A percentile compares a stretch with the other conserved stretches of the same genome.
Evolutionary conservation across 768 basidiomycete genomes (phyloP).

Genomic region (Suillus variegatus): DNA sequence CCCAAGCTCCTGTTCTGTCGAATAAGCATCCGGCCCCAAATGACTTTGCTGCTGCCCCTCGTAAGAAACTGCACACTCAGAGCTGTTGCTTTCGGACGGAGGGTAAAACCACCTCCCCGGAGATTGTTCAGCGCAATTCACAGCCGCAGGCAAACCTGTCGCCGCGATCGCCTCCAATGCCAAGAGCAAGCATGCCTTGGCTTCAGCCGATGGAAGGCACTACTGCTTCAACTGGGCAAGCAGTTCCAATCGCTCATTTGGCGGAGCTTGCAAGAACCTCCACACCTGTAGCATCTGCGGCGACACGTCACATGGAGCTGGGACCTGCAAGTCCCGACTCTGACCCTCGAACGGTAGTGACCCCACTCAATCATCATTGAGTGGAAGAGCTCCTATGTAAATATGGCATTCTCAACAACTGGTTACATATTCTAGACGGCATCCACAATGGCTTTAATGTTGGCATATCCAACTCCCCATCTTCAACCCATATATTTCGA

Average conservation of each 20-base stretch:
- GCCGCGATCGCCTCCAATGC: not conserved
- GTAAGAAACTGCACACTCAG: not conserved
- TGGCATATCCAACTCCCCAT: conserved; percentile 24
- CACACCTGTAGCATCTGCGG: conserved; percentile 36
- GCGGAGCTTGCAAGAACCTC: not conserved
- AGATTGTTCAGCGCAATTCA: not conserved
- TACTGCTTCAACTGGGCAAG: not conserved
- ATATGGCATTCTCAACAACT: conserved; percentile 19
- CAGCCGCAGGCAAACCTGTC: not conserved
- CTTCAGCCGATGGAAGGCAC: not conserved
- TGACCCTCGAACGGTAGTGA: conserved; percentile 36
- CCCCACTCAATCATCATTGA: conserved; percentile 25
- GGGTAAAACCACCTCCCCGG: not conserved
- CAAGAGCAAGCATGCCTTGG: not conserved
- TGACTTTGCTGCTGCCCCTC: not conserved
- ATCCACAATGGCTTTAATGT: conserved; percentile 38
- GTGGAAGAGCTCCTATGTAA: conserved; percentile 16
- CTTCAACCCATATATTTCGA: conserved; percentile 27
- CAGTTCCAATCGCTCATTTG: not conserved
- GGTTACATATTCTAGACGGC: conserved; percentile 33
- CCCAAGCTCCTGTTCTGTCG: too few species aligned
- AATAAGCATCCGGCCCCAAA: not conserved
- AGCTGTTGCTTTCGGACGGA: not conserved
- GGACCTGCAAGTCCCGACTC: conserved; percentile 19
- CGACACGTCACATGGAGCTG: conserved; percentile 28